These are phyloP conservation scores for Trichosporon faecale DNA, from an alignment of 1,284 basidiomycete genomes.

Conservation along the genomic window DNA sequence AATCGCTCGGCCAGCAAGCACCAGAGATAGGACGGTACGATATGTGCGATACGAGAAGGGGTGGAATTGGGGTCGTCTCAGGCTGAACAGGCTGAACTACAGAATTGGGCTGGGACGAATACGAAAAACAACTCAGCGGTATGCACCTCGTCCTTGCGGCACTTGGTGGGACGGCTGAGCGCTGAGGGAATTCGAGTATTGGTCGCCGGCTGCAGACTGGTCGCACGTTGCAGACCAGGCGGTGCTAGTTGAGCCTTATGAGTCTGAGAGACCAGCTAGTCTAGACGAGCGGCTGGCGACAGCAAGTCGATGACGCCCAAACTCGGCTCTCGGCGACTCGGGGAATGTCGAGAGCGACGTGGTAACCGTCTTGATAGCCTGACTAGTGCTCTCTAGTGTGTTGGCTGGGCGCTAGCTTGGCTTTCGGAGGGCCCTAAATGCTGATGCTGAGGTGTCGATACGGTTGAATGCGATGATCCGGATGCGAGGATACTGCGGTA, in stretches of 20 bases:
- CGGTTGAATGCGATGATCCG: background rate
- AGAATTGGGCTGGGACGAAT: background rate
- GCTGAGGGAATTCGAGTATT: constrained; percentile 1
- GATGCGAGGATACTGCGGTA: background rate
- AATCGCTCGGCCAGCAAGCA: background rate
- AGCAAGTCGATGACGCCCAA: background rate
- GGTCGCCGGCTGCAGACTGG: background rate
- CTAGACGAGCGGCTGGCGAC: background rate
- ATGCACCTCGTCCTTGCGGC: background rate
- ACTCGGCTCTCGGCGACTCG: constrained; percentile 1
- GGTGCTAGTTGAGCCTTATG: background rate
- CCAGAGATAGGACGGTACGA: background rate
- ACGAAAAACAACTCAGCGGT: constrained; percentile 6
- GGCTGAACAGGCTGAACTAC: background rate
- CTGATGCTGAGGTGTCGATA: background rate
- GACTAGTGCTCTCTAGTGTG: background rate
- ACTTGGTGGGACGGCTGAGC: background rate
- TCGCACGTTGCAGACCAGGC: background rate
- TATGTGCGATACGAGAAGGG: background rate
- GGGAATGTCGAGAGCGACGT: background rate
- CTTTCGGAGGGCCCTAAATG: background rate
- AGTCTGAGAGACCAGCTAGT: background rate
- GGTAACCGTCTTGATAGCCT: background rate
- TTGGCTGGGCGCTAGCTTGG: background rate
- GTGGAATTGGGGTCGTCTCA: background rate